Percentiles rank a stretch among this genome's conserved stretches.
phyloP scores from a whole-genome alignment of 2,329 filamentous ascomycete genomes.

The Curvularia spicifera region DNA sequence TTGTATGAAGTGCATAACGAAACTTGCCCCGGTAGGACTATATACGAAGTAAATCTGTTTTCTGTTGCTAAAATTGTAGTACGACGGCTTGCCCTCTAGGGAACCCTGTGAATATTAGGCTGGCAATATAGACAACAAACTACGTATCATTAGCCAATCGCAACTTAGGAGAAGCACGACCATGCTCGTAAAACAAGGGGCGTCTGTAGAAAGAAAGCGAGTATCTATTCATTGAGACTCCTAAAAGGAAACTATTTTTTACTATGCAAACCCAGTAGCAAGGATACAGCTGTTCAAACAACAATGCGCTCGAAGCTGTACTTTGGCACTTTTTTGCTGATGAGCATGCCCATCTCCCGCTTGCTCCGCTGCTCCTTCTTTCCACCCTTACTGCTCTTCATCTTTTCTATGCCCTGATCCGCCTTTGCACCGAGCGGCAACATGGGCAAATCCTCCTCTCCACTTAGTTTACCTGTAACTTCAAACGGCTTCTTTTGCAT shows the following conservation, averaged over 20 bases:
- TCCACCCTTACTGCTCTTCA: slow-evolving; percentile 69
- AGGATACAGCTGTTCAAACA: slow-evolving; percentile 11
- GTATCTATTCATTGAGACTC: neutral
- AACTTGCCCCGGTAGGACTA: no score
- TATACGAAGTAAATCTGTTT: neutral
- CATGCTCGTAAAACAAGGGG: neutral
- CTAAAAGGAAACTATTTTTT: neutral
- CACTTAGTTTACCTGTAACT: slow-evolving; percentile 36
- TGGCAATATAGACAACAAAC: neutral
- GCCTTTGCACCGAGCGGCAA: slow-evolving; percentile 77
- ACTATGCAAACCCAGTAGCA: neutral
- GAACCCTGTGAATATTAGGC: neutral
- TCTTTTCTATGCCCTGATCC: slow-evolving; percentile 54
- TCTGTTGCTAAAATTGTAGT: neutral
- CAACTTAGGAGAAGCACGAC: neutral
- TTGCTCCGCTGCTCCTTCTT: slow-evolving; percentile 72
- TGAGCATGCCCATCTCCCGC: slow-evolving; percentile 77
- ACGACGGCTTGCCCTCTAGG: neutral
- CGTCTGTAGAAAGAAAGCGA: neutral
- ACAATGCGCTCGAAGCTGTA: slow-evolving; percentile 81
- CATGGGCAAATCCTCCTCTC: slow-evolving; percentile 55
- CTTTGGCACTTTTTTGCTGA: slow-evolving; percentile 78
- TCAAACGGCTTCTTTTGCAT: slow-evolving; percentile 57
- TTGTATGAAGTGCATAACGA: no score
- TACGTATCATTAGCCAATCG: neutral